phyloP scores from a whole-genome alignment of 1,284 basidiomycete genomes.

The Leccinum laetum region DNA sequence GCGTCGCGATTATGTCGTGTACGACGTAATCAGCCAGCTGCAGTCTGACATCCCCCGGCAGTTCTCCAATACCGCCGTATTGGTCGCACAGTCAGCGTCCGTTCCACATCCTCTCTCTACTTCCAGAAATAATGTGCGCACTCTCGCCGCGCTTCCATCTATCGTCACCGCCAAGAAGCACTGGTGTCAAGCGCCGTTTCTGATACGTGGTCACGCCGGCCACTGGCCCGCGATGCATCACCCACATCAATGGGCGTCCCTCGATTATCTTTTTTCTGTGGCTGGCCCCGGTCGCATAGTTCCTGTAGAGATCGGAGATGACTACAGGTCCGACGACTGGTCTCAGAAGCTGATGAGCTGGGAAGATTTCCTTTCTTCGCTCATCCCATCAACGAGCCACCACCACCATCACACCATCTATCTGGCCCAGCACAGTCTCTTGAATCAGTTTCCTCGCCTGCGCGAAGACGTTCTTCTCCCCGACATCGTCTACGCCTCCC shows the following conservation, averaged over 20 bases:
- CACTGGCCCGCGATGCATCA: conserved; percentile 74
- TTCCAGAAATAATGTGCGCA: conserved; percentile 36
- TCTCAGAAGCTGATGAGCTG: conserved; percentile 79
- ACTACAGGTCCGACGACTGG: conserved; percentile 86
- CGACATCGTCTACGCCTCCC: conserved; percentile 83
- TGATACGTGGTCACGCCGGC: conserved; percentile 60
- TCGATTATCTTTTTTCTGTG: conserved; percentile 62
- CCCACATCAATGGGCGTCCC: conserved; percentile 63
- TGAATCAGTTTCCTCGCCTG: conserved; percentile 83
- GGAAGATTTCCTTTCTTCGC: conserved; percentile 67
- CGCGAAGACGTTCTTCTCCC: conserved; percentile 77
- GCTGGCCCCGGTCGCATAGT: conserved; percentile 83
- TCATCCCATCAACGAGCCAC: conserved; percentile 42
- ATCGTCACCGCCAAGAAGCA: conserved; percentile 49
- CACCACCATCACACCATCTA: conserved; percentile 55
- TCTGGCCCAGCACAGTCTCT: conserved; percentile 88
- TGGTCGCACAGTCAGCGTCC: conserved; percentile 11
- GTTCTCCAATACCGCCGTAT: conserved; percentile 16
- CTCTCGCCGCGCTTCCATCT: conserved; percentile 50
- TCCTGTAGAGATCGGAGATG: conserved; percentile 87
- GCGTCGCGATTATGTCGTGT: conserved; percentile 55
- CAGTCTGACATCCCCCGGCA: conserved; percentile 33
- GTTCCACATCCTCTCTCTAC: conserved; percentile 20
- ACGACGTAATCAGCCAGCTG: conserved; percentile 55
- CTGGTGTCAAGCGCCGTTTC: conserved; percentile 61